phyloP scores from a whole-genome alignment of 2,329 filamentous ascomycete species.

The Fusarium verticillioides region DNA sequence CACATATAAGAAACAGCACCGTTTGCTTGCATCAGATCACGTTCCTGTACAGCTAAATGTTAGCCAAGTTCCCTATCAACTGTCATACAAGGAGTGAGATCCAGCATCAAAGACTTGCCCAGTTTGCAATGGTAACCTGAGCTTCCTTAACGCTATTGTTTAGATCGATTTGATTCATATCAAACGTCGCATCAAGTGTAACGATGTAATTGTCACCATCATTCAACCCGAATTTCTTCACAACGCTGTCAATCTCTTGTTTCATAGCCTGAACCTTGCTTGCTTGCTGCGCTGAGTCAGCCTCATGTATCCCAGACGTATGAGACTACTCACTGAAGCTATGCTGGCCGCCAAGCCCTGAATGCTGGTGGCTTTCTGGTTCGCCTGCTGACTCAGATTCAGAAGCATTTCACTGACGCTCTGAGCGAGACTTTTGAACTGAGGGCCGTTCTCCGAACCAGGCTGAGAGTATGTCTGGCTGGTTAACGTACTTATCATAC shows the following conservation, averaged over 20 bases:
- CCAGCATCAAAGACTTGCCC: too few species aligned
- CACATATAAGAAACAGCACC: accelerated
- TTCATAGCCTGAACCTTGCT: neutral
- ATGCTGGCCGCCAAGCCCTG: neutral
- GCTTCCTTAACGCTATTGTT: neutral
- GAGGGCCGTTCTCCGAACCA: accelerated
- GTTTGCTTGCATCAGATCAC: too few species aligned
- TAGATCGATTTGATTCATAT: neutral
- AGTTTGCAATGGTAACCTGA: accelerated
- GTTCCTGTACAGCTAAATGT: accelerated
- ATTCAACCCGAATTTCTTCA: neutral
- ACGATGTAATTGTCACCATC: neutral
- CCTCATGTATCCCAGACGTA: accelerated
- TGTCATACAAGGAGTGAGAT: too few species aligned
- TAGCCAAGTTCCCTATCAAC: neutral
- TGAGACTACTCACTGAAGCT: accelerated
- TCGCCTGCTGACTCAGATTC: accelerated
- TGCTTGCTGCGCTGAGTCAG: neutral
- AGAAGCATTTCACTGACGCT: neutral
- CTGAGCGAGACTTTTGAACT: neutral
- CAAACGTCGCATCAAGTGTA: neutral
- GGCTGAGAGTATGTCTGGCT: neutral
- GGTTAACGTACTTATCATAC: accelerated
- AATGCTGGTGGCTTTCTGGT: neutral
- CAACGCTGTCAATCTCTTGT: neutral